Conservation (phyloP, 202 grass and related monocot genomes). For the Eragrostis tef region DNA sequence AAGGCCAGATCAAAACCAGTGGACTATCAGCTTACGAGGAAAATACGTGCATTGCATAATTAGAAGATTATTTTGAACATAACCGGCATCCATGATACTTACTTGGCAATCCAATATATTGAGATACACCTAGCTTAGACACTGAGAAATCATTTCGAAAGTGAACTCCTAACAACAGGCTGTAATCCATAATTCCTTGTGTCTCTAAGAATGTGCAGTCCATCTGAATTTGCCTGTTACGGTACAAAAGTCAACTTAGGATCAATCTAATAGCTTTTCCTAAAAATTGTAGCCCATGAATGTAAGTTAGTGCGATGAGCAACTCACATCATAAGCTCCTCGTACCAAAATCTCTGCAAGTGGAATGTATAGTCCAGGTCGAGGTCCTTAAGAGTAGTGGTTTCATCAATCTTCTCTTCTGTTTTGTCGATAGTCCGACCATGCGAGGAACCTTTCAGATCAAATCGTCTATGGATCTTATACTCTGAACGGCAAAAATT, state of each 20-base stretch:
- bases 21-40: constrained; percentile 8
- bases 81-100: no score
- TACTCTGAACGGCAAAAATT: constrained; percentile 71
- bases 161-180: constrained; percentile 61
- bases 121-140: constrained; percentile 56
- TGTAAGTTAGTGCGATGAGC: neutral
- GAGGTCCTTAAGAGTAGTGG: constrained; percentile 66
- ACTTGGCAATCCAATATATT: constrained; percentile 53
- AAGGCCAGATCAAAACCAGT: constrained; percentile 31
- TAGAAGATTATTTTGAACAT: no score
- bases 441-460: constrained; percentile 67
- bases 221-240: constrained; percentile 66
- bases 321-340: constrained; percentile 66
- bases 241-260: constrained; percentile 19
- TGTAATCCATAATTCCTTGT: constrained; percentile 71
- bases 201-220: constrained; percentile 65
- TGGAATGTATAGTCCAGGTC: constrained; percentile 63
- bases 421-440: constrained; percentile 60
- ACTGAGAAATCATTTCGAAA: constrained; percentile 55
- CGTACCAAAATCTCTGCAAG: constrained; percentile 59
- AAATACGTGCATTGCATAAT: constrained; percentile 8
- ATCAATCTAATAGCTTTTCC: constrained; percentile 25
- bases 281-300: constrained; percentile 11
- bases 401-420: constrained; percentile 54
- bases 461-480: constrained; percentile 68